A percentile compares a stretch with the other conserved stretches of the same genome.
phyloP scores from a whole-genome alignment of 805 yeast species.

The Yarrowia bubula region DNA sequence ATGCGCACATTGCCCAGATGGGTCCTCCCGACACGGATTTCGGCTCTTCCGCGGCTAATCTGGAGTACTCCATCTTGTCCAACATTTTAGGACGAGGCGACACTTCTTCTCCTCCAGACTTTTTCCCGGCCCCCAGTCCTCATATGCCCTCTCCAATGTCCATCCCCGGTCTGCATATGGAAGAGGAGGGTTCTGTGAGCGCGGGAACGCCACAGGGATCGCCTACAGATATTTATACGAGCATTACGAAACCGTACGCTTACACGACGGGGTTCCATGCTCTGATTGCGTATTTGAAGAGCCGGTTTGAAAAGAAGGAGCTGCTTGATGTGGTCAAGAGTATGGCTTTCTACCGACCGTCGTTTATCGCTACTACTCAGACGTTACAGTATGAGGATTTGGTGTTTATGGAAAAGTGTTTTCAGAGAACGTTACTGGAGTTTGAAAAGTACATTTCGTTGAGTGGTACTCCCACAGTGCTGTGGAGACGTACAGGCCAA shows the following conservation, averaged over 20 bases:
- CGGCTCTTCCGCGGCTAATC: slow-evolving; percentile 41
- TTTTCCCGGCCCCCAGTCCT: slow-evolving; percentile 25
- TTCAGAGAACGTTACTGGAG: slow-evolving; percentile 58
- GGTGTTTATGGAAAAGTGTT: slow-evolving; percentile 57
- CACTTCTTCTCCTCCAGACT: slow-evolving; percentile 24
- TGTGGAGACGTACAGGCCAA: slow-evolving; percentile 86
- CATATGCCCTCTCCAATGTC: slow-evolving; percentile 18
- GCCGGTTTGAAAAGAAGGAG: slow-evolving; percentile 46
- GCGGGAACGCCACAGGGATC: slow-evolving; percentile 31
- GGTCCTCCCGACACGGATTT: slow-evolving; percentile 33
- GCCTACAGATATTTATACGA: slow-evolving; percentile 55
- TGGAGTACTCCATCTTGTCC: slow-evolving; percentile 40
- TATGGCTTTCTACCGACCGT: slow-evolving; percentile 57
- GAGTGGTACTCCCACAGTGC: slow-evolving; percentile 74
- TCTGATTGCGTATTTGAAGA: slow-evolving; percentile 53
- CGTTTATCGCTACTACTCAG: slow-evolving; percentile 73
- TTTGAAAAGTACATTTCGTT: slow-evolving; percentile 51
- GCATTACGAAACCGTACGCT: slow-evolving; percentile 59
- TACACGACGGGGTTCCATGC: slow-evolving; percentile 65
- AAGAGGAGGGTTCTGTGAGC: slow-evolving; percentile 8
- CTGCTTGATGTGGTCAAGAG: slow-evolving; percentile 43
- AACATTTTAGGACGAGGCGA: slow-evolving; percentile 35
- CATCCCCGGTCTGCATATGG: slow-evolving; percentile 25
- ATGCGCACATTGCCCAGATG: neutral
- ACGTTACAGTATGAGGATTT: slow-evolving; percentile 69